Percentiles rank a stretch among this genome's conserved stretches.
These are phyloP conservation scores for Fremontodendron californicum DNA, from an alignment of 345 rosid species.

Conservation along the genomic window DNA sequence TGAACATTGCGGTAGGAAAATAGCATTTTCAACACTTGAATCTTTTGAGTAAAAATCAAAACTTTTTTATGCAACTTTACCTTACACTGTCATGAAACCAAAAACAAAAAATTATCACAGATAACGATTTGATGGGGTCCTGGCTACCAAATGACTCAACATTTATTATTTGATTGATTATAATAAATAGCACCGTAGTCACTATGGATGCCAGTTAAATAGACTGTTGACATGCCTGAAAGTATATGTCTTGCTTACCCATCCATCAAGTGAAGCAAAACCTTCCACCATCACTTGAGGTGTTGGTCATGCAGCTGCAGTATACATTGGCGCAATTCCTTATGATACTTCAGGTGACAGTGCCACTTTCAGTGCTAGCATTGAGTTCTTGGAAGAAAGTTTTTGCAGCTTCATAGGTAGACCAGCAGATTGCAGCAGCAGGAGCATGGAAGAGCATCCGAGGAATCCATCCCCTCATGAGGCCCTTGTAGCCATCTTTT, in stretches of 20 bases:
- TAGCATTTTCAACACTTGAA: not conserved
- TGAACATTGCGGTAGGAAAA: not conserved
- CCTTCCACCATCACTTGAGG: not conserved
- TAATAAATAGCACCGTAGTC: conserved; percentile 9
- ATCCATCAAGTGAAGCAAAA: conserved; percentile 1
- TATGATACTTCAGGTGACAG: conserved; percentile 32
- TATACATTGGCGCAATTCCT: conserved; percentile 6
- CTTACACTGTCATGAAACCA: not conserved
- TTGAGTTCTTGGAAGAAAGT: conserved; percentile 63
- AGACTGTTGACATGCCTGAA: not conserved
- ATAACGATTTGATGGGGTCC: not conserved
- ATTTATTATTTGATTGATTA: not conserved
- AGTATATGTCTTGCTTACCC: conserved; percentile 5
- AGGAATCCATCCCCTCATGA: conserved; percentile 91
- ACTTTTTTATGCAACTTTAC: conserved; percentile 3
- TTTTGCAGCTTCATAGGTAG: conserved; percentile 78
- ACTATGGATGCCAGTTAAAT: conserved; percentile 8
- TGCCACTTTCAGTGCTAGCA: conserved; percentile 29
- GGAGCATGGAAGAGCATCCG: conserved; percentile 99
- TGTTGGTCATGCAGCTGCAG: conserved; percentile 8
- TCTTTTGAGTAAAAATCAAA: not conserved
- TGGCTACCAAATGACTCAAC: not conserved
- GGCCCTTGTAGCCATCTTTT: conserved; percentile 88
- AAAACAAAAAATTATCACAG: not conserved
- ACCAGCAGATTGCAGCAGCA: conserved; percentile 99